Base-by-base conservation (phyloP, 2,329 filamentous ascomycete species). In the Curvularia hawaiiensis region DNA sequence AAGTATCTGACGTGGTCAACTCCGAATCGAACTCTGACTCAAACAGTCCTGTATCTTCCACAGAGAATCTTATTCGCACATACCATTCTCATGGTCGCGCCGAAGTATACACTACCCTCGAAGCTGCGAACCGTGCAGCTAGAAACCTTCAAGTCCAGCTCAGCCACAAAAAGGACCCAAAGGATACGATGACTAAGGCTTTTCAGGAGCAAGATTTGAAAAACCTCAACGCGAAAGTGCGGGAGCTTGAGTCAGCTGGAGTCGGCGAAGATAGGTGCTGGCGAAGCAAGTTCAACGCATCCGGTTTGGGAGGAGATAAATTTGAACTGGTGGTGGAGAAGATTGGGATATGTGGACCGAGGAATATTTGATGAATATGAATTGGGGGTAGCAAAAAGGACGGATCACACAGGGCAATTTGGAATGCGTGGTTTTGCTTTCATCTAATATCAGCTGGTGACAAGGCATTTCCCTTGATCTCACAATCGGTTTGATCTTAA, bases 71-170 rank as follows among this genome's bases (percentile, higher is more conserved):
- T 31, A 30, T 63, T 3, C 63, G 64, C 9, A 41, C 52, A 4
- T 54, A 62, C 40, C 54, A 63, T 6, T 44, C 62, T 1, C 52
- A 68, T 4, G 54, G 54, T 0, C 49, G 59, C 16, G 55, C 62
- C 0, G 67, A 71, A 26, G 12, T 68, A 8, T 69, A 73, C 50
- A 73, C 69, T 0, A 63, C 60, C 0, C 55, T 68, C 1, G 38
- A 52, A n/a, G 48, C 53, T 1, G 72, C 71, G 1, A 74, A 75
- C 43, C 61, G 59, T 14, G 67, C 70, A 12, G 72, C 72, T 2
- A 52, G 56, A 20, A 52, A 53, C 5, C 51, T 73, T 7, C 70
- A 75, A 28, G 52, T 73, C 9, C 56, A 66, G 20, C 52, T 75
- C 7, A 67, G 63, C 31, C 67, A 69, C 26, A 54, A 67, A 44